phyloP scores from a whole-genome alignment of 148 eudicot genomes.

The Spergularia bocconei region DNA sequence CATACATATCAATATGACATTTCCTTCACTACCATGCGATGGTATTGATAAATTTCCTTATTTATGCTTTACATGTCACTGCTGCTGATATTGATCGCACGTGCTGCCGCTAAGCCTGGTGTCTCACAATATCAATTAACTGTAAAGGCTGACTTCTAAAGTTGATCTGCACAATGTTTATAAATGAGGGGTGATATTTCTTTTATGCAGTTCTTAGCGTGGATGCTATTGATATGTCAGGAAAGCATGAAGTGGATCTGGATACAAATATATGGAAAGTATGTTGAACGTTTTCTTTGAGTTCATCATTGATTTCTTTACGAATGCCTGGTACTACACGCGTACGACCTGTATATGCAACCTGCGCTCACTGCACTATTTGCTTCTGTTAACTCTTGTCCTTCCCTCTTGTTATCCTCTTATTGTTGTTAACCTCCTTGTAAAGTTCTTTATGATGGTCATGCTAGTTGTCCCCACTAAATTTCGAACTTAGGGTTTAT shows the following conservation, averaged over 20 bases:
- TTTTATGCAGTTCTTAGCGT: slow-evolving; percentile 78
- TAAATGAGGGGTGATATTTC: slow-evolving; percentile 8
- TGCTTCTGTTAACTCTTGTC: not conserved
- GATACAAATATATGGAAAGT: slow-evolving; percentile 99
- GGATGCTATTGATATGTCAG: slow-evolving; percentile 99
- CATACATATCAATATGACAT: slow-evolving; percentile 92
- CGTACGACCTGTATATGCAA: slow-evolving; percentile 6
- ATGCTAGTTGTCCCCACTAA: not conserved
- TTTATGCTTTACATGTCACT: slow-evolving; percentile 3
- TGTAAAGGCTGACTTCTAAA: not conserved
- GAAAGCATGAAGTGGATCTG: slow-evolving; percentile 99
- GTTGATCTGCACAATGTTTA: not conserved
- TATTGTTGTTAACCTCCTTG: not conserved
- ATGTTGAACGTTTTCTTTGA: slow-evolving; percentile 23
- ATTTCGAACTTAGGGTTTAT: not conserved
- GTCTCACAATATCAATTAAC: not conserved
- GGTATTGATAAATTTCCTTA: slow-evolving; percentile 44
- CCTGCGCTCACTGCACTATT: not conserved
- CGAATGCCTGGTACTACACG: not conserved
- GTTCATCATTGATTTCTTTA: slow-evolving; percentile 4
- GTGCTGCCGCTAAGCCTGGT: not conserved
- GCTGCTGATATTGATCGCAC: not conserved
- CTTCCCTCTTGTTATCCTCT: not conserved
- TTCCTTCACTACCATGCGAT: slow-evolving; percentile 96
- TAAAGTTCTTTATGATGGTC: not conserved